Percentiles rank a stretch among this genome's conserved stretches.
Conservation (phyloP, 2,329 filamentous ascomycete genomes). For the Eutypa lata region DNA sequence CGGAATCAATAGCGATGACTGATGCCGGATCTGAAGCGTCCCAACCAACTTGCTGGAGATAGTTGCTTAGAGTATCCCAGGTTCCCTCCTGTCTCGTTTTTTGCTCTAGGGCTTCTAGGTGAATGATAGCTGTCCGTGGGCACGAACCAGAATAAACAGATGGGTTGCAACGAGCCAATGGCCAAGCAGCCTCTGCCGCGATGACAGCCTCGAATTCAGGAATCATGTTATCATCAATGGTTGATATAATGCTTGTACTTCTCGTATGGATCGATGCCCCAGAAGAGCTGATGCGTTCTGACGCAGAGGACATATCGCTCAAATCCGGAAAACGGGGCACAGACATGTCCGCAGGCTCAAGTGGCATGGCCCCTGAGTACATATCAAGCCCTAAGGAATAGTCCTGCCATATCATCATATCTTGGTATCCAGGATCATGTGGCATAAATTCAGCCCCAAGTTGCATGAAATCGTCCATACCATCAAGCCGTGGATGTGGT, state of each 20-base stretch:
- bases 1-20: conserved; percentile 42
- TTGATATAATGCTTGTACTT: conserved; percentile 45
- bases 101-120: conserved; percentile 49
- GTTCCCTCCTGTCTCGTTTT: conserved; percentile 45
- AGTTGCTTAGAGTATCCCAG: conserved; percentile 43
- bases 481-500: conserved; percentile 33
- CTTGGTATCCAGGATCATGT: conserved; percentile 38
- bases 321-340: conserved; percentile 36
- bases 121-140: conserved; percentile 47
- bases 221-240: conserved; percentile 33
- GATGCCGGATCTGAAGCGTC: conserved; percentile 34
- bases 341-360: conserved; percentile 30
- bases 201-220: conserved; percentile 46
- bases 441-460: conserved; percentile 33
- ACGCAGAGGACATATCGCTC: conserved; percentile 39
- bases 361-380: conserved; percentile 31
- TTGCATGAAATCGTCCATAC: conserved; percentile 41
- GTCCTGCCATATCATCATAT: conserved; percentile 42
- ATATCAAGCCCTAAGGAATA: conserved; percentile 42
- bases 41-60: conserved; percentile 35
- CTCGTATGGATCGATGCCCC: conserved; percentile 43
- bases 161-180: conserved; percentile 48
- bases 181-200: conserved; percentile 48
- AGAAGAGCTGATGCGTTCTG: conserved; percentile 42
- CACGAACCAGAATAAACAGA: conserved; percentile 42